Evolutionary conservation across 192 early-diverging fungal species (phyloP).

Genomic region (Podila minutissima): DNA sequence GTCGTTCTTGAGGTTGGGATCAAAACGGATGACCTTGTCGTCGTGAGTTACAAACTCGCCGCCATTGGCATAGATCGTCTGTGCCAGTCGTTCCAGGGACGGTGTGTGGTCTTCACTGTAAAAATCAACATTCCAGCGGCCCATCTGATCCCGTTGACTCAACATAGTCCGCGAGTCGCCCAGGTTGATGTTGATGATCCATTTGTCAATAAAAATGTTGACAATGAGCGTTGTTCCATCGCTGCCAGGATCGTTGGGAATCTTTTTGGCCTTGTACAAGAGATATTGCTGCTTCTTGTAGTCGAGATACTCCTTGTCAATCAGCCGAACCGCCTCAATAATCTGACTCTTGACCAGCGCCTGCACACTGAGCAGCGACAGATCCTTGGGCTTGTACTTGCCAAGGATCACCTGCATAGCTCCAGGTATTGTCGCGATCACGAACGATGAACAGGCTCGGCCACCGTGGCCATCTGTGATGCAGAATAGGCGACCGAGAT

Average conservation of each 20-base stretch:
- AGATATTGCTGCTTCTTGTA: slow-evolving; percentile 59
- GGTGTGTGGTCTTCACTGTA: slow-evolving; percentile 67
- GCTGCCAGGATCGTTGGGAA: slow-evolving; percentile 52
- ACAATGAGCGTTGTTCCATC: slow-evolving; percentile 65
- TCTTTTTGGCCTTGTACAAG: slow-evolving; percentile 34
- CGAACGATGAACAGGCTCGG: slow-evolving; percentile 62
- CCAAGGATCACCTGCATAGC: slow-evolving; percentile 57
- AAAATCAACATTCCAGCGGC: slow-evolving; percentile 63
- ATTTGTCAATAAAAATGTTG: slow-evolving; percentile 63
- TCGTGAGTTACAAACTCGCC: slow-evolving; percentile 68
- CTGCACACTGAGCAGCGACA: slow-evolving; percentile 50
- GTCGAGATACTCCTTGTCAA: slow-evolving; percentile 64
- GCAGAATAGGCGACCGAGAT: slow-evolving; percentile 57
- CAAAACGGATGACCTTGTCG: slow-evolving; percentile 64
- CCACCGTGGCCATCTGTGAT: slow-evolving; percentile 71
- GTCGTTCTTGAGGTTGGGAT: slow-evolving; percentile 54
- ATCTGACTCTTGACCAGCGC: slow-evolving; percentile 54
- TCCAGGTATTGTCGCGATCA: slow-evolving; percentile 56
- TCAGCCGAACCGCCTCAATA: slow-evolving; percentile 49
- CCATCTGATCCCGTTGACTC: slow-evolving; percentile 28
- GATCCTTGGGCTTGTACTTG: slow-evolving; percentile 42
- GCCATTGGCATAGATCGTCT: slow-evolving; percentile 64
- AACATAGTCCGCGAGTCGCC: slow-evolving; percentile 67
- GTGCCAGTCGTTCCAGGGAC: slow-evolving; percentile 62
- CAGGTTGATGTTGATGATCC: slow-evolving; percentile 65